Evolutionary conservation across 169 alveolate species (phyloP).

Genomic region (Eimeria sp.): DNA sequence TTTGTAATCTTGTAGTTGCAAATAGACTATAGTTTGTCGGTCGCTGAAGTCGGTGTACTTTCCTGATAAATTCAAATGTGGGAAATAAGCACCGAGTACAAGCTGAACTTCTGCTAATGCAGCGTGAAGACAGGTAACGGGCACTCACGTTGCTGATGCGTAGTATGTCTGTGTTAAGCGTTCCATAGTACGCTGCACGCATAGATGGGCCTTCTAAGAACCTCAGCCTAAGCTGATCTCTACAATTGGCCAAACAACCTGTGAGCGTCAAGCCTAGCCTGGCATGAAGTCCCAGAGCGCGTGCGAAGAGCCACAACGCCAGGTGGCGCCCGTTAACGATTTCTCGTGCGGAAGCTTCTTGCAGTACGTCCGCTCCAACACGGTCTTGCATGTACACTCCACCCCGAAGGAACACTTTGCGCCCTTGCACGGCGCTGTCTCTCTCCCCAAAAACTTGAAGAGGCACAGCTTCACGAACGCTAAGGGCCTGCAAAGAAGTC

Average conservation of each 20-base stretch:
- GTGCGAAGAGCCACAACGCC: constrained; percentile 61
- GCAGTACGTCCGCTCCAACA: constrained; percentile 26
- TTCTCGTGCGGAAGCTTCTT: constrained; percentile 11
- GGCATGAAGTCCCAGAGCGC: constrained; percentile 65
- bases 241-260: constrained; percentile 49
- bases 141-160: constrained; percentile 50
- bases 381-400: constrained; percentile 71
- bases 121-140: not conserved
- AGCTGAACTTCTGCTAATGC: not conserved
- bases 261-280: constrained; percentile 33
- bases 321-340: constrained; percentile 58
- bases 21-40: not conserved
- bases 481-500: not conserved
- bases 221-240: constrained; percentile 38
- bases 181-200: constrained; percentile 62
- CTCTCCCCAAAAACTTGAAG: constrained; percentile 22
- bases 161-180: constrained; percentile 44
- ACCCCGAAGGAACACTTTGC: constrained; percentile 56
- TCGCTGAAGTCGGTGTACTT: not conserved
- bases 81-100: not conserved
- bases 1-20: not conserved
- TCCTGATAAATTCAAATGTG: not conserved
- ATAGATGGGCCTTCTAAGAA: constrained; percentile 36
- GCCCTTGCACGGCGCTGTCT: constrained; percentile 25
- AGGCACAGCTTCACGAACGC: constrained; percentile 10